Percentiles rank a stretch among this genome's conserved stretches.
Evolutionary conservation across 768 basidiomycete species (phyloP).

Genomic region (Leccinum rimulosum): DNA sequence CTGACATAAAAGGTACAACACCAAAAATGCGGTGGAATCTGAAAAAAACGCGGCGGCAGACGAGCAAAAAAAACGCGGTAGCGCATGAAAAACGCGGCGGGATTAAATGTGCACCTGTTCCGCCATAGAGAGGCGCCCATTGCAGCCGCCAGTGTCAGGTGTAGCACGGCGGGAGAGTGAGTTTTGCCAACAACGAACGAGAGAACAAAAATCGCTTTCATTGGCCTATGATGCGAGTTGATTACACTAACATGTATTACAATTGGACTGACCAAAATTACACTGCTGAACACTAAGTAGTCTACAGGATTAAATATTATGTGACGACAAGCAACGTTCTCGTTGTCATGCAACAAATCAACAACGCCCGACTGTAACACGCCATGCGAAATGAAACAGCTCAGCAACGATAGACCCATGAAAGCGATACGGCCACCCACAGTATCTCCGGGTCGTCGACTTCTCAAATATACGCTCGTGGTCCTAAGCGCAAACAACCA

Average conservation of each 20-base stretch:
- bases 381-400: conserved; percentile 23
- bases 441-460: conserved; percentile 58
- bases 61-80: too few species aligned
- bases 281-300: neutral
- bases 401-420: conserved; percentile 11
- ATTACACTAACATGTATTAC: neutral
- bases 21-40: too few species aligned
- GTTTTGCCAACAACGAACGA: conserved; percentile 25
- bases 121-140: too few species aligned
- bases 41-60: too few species aligned
- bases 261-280: neutral
- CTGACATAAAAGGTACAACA: too few species aligned
- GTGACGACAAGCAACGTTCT: neutral
- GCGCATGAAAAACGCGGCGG: too few species aligned
- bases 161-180: conserved; percentile 9
- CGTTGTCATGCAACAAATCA: conserved; percentile 7
- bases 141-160: too few species aligned
- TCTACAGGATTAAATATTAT: neutral
- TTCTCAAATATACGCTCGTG: conserved; percentile 93
- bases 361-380: conserved; percentile 32
- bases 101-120: too few species aligned
- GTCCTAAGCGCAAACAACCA: conserved; percentile 77
- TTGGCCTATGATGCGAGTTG: neutral
- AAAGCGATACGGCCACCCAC: conserved; percentile 46
- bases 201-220: too few species aligned